Conservation (phyloP, 176 grass and related monocot genomes). For the Areca catechu region DNA sequence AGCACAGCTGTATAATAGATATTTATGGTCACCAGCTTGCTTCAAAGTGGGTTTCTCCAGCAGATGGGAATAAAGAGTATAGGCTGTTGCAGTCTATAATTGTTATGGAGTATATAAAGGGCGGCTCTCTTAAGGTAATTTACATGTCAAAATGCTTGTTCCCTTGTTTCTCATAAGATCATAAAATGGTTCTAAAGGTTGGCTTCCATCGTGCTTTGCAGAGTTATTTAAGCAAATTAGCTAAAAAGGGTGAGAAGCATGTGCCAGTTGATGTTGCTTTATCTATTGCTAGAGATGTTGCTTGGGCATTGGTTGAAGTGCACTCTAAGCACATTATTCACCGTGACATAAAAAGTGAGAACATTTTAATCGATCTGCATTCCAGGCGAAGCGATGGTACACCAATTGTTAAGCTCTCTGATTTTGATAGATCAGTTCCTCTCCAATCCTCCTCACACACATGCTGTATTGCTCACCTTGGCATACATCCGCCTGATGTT, state of each 20-base stretch:
- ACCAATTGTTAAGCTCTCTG: conserved; percentile 72
- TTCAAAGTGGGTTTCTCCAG: conserved; percentile 69
- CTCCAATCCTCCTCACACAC: conserved; percentile 64
- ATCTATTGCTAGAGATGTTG: conserved; percentile 74
- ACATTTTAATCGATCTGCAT: conserved; percentile 72
- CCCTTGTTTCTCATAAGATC: too few species aligned
- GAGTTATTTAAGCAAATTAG: conserved; percentile 64
- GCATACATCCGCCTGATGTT: conserved; percentile 76
- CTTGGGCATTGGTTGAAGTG: conserved; percentile 61
- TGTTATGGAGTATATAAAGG: conserved; percentile 89
- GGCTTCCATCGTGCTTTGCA: conserved; percentile 19
- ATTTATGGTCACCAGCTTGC: conserved; percentile 94
- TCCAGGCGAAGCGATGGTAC: conserved; percentile 24
- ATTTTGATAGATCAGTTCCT: conserved; percentile 84
- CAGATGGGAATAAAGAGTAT: conserved; percentile 53
- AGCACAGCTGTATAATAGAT: conserved; percentile 77
- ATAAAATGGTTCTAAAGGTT: too few species aligned
- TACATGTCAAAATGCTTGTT: conserved; percentile 1
- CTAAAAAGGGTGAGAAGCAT: conserved; percentile 64
- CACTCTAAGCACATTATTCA: conserved; percentile 92
- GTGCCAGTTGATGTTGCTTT: conserved; percentile 51
- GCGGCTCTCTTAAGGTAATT: conserved; percentile 79
- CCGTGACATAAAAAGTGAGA: conserved; percentile 94
- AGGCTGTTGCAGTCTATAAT: conserved; percentile 84
- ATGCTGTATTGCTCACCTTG: conserved; percentile 82